phyloP scores from a whole-genome alignment of 2,329 filamentous ascomycete species.

The Hortaea werneckii region DNA sequence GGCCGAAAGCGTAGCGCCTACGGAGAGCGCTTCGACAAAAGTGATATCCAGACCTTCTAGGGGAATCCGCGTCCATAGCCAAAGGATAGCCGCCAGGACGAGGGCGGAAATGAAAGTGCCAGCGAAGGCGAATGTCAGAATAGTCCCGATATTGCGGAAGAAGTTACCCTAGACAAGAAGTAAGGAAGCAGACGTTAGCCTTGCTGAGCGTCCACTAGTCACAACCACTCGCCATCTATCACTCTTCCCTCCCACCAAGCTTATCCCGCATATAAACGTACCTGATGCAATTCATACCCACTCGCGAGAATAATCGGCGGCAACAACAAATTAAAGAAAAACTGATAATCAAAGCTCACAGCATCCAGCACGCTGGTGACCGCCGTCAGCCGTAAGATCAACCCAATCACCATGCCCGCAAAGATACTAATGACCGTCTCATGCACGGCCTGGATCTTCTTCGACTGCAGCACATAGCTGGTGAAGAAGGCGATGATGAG shows the following conservation, averaged over 20 bases:
- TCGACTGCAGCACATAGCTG: conserved; percentile 92
- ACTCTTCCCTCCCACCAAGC: too few relatives aligned
- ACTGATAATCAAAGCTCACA: conserved; percentile 96
- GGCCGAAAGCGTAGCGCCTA: conserved; percentile 90
- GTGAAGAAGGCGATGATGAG: conserved; percentile 92
- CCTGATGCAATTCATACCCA: conserved; percentile 91
- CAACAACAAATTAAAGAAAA: conserved; percentile 98
- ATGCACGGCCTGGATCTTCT: conserved; percentile 93
- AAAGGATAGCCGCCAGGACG: conserved; percentile 83
- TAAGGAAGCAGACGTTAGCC: too few relatives aligned
- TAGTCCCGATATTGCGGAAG: conserved; percentile 95
- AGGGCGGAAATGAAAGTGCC: conserved; percentile 95
- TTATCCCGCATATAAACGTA: conserved; percentile 18
- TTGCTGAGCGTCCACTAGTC: too few relatives aligned
- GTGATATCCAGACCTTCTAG: conserved; percentile 76
- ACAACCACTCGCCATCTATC: too few relatives aligned
- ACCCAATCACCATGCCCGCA: conserved; percentile 89
- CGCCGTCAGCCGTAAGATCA: conserved; percentile 73
- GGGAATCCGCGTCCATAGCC: conserved; percentile 77
- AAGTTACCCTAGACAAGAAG: conserved; percentile 97
- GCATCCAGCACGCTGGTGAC: conserved; percentile 77
- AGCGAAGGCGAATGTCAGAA: conserved; percentile 93
- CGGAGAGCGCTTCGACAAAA: conserved; percentile 92
- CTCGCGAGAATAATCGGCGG: conserved; percentile 96
- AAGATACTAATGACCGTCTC: conserved; percentile 98